Evolutionary conservation across 2,329 filamentous ascomycete genomes (phyloP).

Genomic region (Exophiala dermatitidis): DNA sequence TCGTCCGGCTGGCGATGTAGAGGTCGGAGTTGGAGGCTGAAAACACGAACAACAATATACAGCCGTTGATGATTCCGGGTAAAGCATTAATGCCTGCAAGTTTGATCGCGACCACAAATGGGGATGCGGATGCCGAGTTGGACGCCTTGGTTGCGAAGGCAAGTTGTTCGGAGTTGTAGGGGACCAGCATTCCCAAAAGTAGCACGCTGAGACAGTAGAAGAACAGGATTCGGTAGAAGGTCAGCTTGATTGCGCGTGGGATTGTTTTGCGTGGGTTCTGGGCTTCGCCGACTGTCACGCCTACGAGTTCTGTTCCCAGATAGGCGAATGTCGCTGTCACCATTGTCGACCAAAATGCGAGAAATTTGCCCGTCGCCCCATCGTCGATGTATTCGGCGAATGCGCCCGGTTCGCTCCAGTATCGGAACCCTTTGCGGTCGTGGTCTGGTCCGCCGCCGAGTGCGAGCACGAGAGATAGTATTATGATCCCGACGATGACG

Average conservation of each 20-base stretch:
- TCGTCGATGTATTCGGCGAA: constrained; percentile 51
- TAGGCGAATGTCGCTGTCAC: constrained; percentile 74
- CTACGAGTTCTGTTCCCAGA: constrained; percentile 67
- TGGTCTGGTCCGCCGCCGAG: constrained; percentile 58
- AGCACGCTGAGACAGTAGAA: constrained; percentile 72
- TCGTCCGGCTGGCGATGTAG: constrained; percentile 48
- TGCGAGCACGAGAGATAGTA: constrained; percentile 57
- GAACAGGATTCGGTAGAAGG: constrained; percentile 73
- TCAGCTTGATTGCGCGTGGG: constrained; percentile 69
- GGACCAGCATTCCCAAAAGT: constrained; percentile 68
- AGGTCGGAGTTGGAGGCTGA: constrained; percentile 52
- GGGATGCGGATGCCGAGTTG: constrained; percentile 50
- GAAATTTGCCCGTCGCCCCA: constrained; percentile 56
- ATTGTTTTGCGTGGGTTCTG: constrained; percentile 72
- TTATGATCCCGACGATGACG: constrained; percentile 58
- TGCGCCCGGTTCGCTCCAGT: constrained; percentile 58
- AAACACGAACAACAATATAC: constrained; percentile 51
- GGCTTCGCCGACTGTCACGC: constrained; percentile 70
- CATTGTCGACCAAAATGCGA: constrained; percentile 58
- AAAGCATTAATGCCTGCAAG: constrained; percentile 49
- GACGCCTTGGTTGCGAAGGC: constrained; percentile 44
- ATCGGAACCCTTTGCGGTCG: constrained; percentile 58
- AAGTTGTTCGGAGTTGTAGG: constrained; percentile 60
- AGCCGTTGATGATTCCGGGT: constrained; percentile 53
- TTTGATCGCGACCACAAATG: constrained; percentile 57